These are phyloP conservation scores for Cordyceps militaris DNA, from an alignment of 2,329 filamentous ascomycete genomes.

Conservation along the genomic window DNA sequence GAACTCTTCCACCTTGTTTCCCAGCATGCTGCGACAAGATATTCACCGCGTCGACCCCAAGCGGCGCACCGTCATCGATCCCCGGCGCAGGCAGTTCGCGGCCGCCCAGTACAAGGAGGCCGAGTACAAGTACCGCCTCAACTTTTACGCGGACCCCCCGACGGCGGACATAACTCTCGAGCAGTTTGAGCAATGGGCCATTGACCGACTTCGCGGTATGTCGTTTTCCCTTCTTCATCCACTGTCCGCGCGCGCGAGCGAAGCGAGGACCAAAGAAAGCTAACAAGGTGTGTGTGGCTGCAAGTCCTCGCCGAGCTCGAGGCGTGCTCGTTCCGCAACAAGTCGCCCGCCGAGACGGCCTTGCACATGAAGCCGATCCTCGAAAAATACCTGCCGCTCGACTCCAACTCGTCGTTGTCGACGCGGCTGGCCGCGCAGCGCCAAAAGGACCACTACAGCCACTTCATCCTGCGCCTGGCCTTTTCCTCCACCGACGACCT, in stretches of 20 bases:
- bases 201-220: constrained; percentile 75
- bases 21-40: constrained; percentile 43
- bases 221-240: neutral
- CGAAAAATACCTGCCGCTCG: constrained; percentile 78
- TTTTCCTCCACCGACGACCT: constrained; percentile 90
- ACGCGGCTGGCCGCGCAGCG: constrained; percentile 61
- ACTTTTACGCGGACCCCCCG: constrained; percentile 83
- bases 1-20: neutral
- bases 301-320: constrained; percentile 84
- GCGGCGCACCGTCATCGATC: constrained; percentile 66
- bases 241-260: neutral
- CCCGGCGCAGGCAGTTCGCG: constrained; percentile 83
- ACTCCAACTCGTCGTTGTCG: constrained; percentile 61
- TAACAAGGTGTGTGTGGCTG: neutral
- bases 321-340: constrained; percentile 92
- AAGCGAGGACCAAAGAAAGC: neutral
- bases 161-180: constrained; percentile 93
- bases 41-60: constrained; percentile 58
- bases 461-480: constrained; percentile 91
- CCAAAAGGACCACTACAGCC: constrained; percentile 93
- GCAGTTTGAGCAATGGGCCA: constrained; percentile 98
- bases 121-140: constrained; percentile 78
- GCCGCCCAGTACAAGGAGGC: constrained; percentile 67
- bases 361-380: constrained; percentile 79
- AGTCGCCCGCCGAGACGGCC: constrained; percentile 71